Base-by-base conservation (phyloP, 2,329 filamentous ascomycete genomes). In the Ploettnerulaceae sp. region DNA sequence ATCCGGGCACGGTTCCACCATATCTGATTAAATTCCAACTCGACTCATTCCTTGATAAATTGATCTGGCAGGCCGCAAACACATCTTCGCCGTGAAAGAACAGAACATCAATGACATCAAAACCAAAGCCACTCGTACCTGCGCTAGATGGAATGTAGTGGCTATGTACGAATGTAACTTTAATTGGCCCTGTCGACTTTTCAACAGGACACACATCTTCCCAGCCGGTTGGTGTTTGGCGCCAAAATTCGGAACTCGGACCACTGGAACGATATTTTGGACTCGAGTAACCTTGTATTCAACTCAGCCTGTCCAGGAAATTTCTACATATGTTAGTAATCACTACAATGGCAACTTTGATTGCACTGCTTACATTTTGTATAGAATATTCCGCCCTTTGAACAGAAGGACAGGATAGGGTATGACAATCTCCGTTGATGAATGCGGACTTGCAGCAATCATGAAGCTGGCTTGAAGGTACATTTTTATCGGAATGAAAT, bases 41-140 rank as follows among this genome's bases (percentile, higher is more conserved):
- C 17, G 9, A 18, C 11, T 24, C 20, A 21, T 2, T 42, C 38
- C 21, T 43, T 18, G n/a, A n/a, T n/a, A n/a, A n/a, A n/a, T n/a
- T n/a, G 3, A 24, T 42, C 20, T 37, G 45, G 14, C 45, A 47
- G 24, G 18, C 45, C 3, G 32, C 38, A 17, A 47, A 47, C 8
- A 32, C 37, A 29, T 47, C 37, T n/a, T 29, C 20, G 14, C 40
- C 40, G 12, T 28, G n/a, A 18, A 43, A 43, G 4, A 5, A 25
- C 40, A 22, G 35, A 8, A n/a, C 35, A 22, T 31, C 31, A 17
- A 34, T 15, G 14, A 7, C 11, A 12, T 47, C 32, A 18, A 47
- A 34, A 5, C 29, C 15, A 35, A 47, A 36, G 1, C 29, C 34
- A 5, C 14, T 3, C 4, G 14, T 8, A 14, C 21, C 36, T 24